Percentiles rank a stretch among this genome's conserved stretches.
Evolutionary conservation across 2,329 filamentous ascomycete genomes (phyloP).

Genomic region (Fusarium nodosum): DNA sequence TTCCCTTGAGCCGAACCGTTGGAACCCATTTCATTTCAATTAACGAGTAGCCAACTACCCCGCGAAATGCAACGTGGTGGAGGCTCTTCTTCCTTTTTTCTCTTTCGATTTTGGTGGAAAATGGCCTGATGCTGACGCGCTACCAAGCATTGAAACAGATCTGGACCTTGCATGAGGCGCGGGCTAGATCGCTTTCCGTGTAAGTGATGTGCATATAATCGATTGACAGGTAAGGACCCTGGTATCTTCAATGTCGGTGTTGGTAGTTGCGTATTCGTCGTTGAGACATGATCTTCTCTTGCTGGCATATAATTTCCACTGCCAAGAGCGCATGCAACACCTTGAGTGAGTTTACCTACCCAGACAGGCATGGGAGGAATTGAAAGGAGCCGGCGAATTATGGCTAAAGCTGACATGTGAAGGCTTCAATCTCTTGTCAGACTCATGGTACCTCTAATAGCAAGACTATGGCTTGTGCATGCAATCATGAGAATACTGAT

Average conservation of each 20-base stretch:
- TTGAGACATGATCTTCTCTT: not conserved
- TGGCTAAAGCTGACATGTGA: not conserved
- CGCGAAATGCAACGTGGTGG: slow-evolving; percentile 49
- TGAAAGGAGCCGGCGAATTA: not conserved
- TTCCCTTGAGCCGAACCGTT: slow-evolving; percentile 9
- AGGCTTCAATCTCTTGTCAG: not conserved
- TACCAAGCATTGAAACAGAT: slow-evolving; percentile 12
- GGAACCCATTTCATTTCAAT: slow-evolving; percentile 14
- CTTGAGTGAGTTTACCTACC: not conserved
- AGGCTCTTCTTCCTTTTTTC: slow-evolving; percentile 8
- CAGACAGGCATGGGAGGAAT: not conserved
- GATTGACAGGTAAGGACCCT: not conserved
- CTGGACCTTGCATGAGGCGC: slow-evolving; percentile 27
- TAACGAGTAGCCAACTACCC: slow-evolving; percentile 33
- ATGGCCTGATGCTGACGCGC: slow-evolving; percentile 48
- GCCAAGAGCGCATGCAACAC: not conserved
- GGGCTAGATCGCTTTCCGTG: not conserved
- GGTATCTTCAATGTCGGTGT: not conserved
- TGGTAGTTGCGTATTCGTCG: not conserved
- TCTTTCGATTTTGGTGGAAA: slow-evolving; percentile 27
- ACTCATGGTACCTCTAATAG: not conserved
- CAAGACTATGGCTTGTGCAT: not conserved
- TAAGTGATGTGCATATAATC: not conserved
- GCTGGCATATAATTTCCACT: not conserved
- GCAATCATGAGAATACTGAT: not conserved